A percentile compares a stretch with the other conserved stretches of the same genome.
These are phyloP conservation scores for Porogramme epimiltina DNA, from an alignment of 1,284 basidiomycete species.

Conservation along the genomic window DNA sequence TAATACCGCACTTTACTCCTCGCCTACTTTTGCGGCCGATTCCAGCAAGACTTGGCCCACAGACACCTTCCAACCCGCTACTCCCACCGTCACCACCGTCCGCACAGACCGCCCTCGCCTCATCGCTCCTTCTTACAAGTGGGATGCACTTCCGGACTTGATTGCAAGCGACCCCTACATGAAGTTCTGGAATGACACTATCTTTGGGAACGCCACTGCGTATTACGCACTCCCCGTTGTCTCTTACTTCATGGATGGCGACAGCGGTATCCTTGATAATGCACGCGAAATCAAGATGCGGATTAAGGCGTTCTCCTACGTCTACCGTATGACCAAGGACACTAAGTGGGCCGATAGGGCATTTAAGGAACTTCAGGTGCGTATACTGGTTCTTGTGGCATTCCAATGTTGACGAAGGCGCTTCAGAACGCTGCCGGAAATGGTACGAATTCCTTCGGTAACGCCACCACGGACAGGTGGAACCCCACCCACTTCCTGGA, in stretches of 20 bases:
- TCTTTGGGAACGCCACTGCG: constrained; percentile 85
- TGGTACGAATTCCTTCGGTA: constrained; percentile 62
- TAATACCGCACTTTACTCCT: constrained; percentile 73
- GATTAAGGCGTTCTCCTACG: constrained; percentile 93
- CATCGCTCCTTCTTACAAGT: constrained; percentile 91
- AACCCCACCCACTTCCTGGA: constrained; percentile 94
- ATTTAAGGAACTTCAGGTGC: constrained; percentile 81
- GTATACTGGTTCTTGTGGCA: constrained; percentile 24
- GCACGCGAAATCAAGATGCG: constrained; percentile 89
- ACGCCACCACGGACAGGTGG: constrained; percentile 63
- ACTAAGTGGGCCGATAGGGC: constrained; percentile 86
- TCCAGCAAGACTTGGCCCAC: constrained; percentile 68
- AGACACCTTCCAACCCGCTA: constrained; percentile 72
- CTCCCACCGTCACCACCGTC: constrained; percentile 57
- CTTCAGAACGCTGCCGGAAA: constrained; percentile 72
- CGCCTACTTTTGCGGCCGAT: constrained; percentile 69
- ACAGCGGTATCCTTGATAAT: constrained; percentile 92
- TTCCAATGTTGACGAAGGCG: neutral
- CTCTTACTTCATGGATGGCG: constrained; percentile 77
- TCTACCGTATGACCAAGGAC: constrained; percentile 88
- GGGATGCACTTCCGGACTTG: constrained; percentile 81
- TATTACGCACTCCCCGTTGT: constrained; percentile 68
- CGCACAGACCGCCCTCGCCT: constrained; percentile 88
- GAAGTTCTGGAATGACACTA: constrained; percentile 87
- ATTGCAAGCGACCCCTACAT: constrained; percentile 89